Base-by-base conservation (phyloP, 1,284 basidiomycete genomes). In the Ustilago nuda region DNA sequence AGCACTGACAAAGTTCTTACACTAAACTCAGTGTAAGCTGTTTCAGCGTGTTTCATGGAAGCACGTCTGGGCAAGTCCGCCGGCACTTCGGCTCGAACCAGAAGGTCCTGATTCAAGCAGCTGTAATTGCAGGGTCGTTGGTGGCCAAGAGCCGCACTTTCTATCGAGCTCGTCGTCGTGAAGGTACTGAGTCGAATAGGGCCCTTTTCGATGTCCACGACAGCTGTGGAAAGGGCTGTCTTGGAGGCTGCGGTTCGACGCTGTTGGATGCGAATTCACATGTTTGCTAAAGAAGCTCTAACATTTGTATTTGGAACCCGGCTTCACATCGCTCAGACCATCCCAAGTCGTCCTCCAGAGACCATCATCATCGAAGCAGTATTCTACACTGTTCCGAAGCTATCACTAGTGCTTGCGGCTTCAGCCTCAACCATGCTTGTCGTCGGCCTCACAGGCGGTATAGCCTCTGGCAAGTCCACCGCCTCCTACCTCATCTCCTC, bases 391-490 rank as follows among this genome's bases (percentile, higher is more conserved):
- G 45, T 6, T 33, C 23, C 8, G 17, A 13, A 13, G 9, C 8
- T 17, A 12, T 3, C 30, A 4, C 15, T 30, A 17, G 8, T 30
- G 19, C 8, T 15, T 19, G 8, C 11, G 4, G 11, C 43, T 19
- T 45, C 4, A 19, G 11, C 7, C 48, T 17, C 23, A 12, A 51
- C 2, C 23, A 76, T 76, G 73, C 52, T 76, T 30, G 95, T 98
- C 71, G 91, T 98, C 72, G 96, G 96, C 52, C 90, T 99, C 45
- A 98, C 96, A 15, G 97, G 97, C 27, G 94, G 96, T 2, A 98
- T 99, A 71, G 94, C 94, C 37, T 96, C 95, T 0, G 95, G 95
- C 81, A 72, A 81, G 65, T 97, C 94, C 4, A 94, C 94, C 17
- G 95, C 95, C 32, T 94, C 95, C 0, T 87, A 87, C 7, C 88